These are phyloP conservation scores for Polychytrium aggregatum DNA, from an alignment of 192 early-diverging fungal genomes.

Conservation along the genomic window DNA sequence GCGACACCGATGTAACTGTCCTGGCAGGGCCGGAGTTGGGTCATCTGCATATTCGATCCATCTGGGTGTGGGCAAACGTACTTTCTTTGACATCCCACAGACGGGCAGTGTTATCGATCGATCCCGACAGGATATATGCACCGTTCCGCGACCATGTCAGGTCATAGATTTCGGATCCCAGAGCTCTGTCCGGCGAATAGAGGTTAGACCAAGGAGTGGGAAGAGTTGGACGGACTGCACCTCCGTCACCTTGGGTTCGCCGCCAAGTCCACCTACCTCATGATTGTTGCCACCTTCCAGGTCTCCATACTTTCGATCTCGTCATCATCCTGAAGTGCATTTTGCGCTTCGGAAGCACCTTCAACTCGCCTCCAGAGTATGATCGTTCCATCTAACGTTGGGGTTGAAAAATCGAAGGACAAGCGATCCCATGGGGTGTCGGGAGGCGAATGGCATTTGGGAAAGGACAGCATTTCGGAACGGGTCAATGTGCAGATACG, in stretches of 20 bases:
- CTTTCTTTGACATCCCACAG: conserved; percentile 72
- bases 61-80: conserved; percentile 20
- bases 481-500: too few relatives aligned
- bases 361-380: conserved; percentile 73
- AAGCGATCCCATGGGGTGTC: too few relatives aligned
- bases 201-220: too few relatives aligned
- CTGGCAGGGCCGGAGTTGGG: background rate
- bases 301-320: conserved; percentile 53
- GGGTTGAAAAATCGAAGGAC: too few relatives aligned
- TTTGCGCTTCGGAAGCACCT: too few relatives aligned
- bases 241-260: too few relatives aligned
- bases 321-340: conserved; percentile 17
- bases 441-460: too few relatives aligned
- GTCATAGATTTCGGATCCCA: conserved; percentile 77
- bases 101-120: conserved; percentile 75
- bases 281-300: conserved; percentile 60
- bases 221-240: too few relatives aligned
- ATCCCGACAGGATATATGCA: conserved; percentile 66
- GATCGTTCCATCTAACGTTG: conserved; percentile 72
- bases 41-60: background rate
- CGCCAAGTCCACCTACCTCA: too few relatives aligned
- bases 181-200: conserved; percentile 35
- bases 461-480: too few relatives aligned
- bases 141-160: conserved; percentile 88
- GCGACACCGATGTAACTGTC: too few relatives aligned